These are phyloP conservation scores for Triticum turgidum DNA, from an alignment of 176 grass and related monocot species.

Conservation along the genomic window DNA sequence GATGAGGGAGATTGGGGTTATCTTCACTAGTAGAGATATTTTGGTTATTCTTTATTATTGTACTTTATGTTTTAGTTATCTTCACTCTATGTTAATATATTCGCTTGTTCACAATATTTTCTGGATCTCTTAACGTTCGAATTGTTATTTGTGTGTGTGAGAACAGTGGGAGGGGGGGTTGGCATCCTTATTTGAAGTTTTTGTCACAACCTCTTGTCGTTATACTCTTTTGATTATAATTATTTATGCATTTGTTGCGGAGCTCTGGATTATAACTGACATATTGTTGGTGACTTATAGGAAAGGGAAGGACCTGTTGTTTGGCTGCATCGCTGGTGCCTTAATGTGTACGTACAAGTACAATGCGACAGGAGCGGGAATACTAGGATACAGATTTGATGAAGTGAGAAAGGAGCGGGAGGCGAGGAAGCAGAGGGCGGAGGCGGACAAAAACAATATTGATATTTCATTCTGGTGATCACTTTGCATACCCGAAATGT, in stretches of 20 bases:
- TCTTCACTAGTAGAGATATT: neutral
- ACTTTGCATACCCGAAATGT: neutral
- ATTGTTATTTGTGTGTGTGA: too few relatives aligned
- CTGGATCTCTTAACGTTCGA: neutral
- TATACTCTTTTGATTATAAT: neutral
- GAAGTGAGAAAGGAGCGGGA: neutral
- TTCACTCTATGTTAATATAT: neutral
- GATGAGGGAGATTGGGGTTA: too few relatives aligned
- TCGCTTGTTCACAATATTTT: neutral
- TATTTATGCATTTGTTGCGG: neutral
- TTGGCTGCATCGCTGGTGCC: neutral
- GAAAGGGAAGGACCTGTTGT: neutral
- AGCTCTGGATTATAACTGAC: neutral
- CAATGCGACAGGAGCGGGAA: neutral
- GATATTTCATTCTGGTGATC: neutral
- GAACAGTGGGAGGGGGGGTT: too few relatives aligned
- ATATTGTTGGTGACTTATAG: neutral
- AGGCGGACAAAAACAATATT: neutral
- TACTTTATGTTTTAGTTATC: neutral
- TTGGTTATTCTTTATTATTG: neutral
- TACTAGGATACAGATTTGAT: neutral
- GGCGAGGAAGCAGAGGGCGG: neutral
- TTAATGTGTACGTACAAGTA: neutral
- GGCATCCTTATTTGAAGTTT: neutral
- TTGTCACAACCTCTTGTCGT: neutral